Evolutionary conservation across 371 early-diverging fungal species (phyloP), one percentile per base, ranked within the genome.

Genomic region (Mucor piriformis): DNA sequence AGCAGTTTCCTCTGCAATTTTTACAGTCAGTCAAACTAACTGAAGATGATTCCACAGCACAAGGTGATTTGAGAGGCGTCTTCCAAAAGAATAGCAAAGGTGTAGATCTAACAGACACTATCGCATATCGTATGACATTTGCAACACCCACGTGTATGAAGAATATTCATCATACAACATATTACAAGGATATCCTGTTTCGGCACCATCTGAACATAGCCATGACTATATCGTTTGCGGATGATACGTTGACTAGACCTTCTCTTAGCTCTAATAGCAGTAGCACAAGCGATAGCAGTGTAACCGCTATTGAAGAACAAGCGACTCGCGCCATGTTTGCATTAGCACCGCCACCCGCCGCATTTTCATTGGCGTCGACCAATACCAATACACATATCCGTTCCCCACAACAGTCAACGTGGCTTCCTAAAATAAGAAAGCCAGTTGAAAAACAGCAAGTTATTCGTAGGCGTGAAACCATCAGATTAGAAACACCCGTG

Each of bases 161-260:
- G 2, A 69, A 73, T 18, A 63, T 73, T 24, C 73, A 69, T 58
- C 73, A 73, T 50, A 61, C 69, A 3, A 73, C 73, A 15, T 67
- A 73, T 47, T 73, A 59, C 33, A 66, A 69, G 20, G 67, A 66
- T 29, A 73, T 73, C 21, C 24, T 64, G 24, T 66, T 73, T 27
- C 61, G 57, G 18, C 73, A 73, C 47, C 66, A 58, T 50, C 53
- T 73, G 16, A 54, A 53, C 46, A 73, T 73, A 33, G 54, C 38
- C n/a, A 44, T 73, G 50, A 64, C 56, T 2, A 51, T 73, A 20
- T 73, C 73, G 0, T 67, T 62, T 54, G 52, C 61, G 12, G 69
- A 68, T n/a, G 54, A 61, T 24, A 47, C 52, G 3, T 3, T 21
- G 42, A 50, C 7, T 32, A 49, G 62, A 13, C 63, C 63, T 8